These are phyloP conservation scores for Neurospora africana DNA, from an alignment of 495 filamentous ascomycete genomes.

Conservation along the genomic window DNA sequence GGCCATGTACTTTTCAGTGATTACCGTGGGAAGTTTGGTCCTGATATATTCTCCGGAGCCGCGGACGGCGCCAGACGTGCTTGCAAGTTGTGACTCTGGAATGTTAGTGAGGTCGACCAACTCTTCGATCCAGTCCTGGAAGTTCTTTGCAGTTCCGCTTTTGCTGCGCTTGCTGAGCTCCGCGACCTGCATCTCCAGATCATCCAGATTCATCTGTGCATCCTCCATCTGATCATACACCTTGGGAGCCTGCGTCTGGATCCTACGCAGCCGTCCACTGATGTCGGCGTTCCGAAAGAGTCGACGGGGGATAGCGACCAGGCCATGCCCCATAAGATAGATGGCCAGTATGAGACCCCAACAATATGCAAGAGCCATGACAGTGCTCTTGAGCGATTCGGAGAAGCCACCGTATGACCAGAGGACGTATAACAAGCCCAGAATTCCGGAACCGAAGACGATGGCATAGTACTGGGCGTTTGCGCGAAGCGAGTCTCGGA, in stretches of 20 bases:
- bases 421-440: conserved; percentile 77
- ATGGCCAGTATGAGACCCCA: conserved; percentile 88
- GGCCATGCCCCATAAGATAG: conserved; percentile 92
- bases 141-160: conserved; percentile 67
- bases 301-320: conserved; percentile 79
- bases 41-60: conserved; percentile 27
- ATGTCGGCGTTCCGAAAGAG: conserved; percentile 68
- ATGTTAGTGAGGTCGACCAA: conserved; percentile 62
- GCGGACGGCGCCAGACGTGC: conserved; percentile 25
- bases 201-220: conserved; percentile 68
- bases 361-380: conserved; percentile 89
- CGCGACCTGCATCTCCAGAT: conserved; percentile 66
- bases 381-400: conserved; percentile 59
- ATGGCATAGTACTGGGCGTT: conserved; percentile 85
- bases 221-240: conserved; percentile 83
- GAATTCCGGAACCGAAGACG: conserved; percentile 54
- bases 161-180: conserved; percentile 66
- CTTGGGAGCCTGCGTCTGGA: conserved; percentile 70
- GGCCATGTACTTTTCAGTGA: conserved; percentile 88
- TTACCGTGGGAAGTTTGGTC: conserved; percentile 57
- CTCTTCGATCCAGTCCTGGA: conserved; percentile 91
- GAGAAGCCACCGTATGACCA: conserved; percentile 53
- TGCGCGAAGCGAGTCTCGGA: conserved; percentile 70
- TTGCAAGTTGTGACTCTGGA: conserved; percentile 49
- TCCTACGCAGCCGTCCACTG: conserved; percentile 55